Conservation (phyloP, 768 basidiomycete species). For the Cubamyces sp. region DNA sequence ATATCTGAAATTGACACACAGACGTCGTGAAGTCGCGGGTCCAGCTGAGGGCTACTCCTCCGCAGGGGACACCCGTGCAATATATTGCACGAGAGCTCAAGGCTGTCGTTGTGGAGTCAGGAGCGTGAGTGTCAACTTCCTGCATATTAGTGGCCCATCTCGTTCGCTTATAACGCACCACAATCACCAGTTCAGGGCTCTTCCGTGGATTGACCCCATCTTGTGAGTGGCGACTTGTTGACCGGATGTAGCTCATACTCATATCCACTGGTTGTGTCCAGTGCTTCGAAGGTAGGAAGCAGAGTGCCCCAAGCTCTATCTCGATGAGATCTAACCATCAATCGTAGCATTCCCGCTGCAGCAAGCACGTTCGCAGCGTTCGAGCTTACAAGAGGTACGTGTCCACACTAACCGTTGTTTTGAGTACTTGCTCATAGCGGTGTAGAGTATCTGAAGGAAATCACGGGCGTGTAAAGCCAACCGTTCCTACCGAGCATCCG, state of each 20-base stretch:
- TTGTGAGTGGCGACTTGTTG: slow-evolving; percentile 48
- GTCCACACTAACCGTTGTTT: neutral
- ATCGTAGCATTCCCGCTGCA: slow-evolving; percentile 82
- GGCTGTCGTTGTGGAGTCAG: slow-evolving; percentile 68
- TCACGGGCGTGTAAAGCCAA: slow-evolving; percentile 34
- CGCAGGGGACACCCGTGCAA: slow-evolving; percentile 68
- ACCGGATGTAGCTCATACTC: neutral
- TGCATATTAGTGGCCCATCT: neutral
- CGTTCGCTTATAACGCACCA: neutral
- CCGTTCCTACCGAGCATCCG: neutral
- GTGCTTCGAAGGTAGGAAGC: slow-evolving; percentile 62
- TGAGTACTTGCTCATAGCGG: neutral
- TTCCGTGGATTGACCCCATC: slow-evolving; percentile 80
- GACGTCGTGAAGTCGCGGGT: slow-evolving; percentile 93
- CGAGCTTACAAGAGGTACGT: slow-evolving; percentile 76
- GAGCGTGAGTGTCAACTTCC: slow-evolving; percentile 55
- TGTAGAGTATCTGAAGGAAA: slow-evolving; percentile 37
- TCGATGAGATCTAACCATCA: neutral
- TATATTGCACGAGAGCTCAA: slow-evolving; percentile 79
- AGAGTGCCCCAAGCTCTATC: neutral
- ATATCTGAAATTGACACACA: slow-evolving; percentile 30
- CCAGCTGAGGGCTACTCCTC: slow-evolving; percentile 77
- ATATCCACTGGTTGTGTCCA: slow-evolving; percentile 32
- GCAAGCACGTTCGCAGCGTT: slow-evolving; percentile 90
- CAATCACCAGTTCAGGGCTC: slow-evolving; percentile 54